Percentiles rank a stretch among this genome's conserved stretches.
Conservation (phyloP, 2,329 filamentous ascomycete species). For the Pseudogymnoascus sp. region DNA sequence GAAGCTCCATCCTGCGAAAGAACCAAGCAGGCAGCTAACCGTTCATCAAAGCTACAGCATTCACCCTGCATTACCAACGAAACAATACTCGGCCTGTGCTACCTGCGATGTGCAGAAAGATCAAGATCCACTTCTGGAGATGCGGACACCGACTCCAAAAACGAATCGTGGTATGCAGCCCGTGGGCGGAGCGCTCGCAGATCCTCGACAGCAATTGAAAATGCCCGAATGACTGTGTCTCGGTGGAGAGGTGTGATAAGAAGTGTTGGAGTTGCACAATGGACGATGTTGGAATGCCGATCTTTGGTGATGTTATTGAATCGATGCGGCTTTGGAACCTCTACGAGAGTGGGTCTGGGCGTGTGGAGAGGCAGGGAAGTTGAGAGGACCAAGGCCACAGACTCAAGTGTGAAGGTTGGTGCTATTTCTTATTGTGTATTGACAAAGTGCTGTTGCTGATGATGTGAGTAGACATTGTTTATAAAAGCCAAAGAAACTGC, state of each 20-base stretch:
- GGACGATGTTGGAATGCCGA: neutral
- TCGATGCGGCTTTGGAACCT: neutral
- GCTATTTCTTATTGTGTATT: neutral
- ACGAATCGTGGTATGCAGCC: neutral
- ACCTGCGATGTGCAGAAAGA: neutral
- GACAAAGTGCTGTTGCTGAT: neutral
- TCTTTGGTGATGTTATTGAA: neutral
- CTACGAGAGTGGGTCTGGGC: no score
- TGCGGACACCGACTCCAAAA: neutral
- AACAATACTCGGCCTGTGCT: neutral
- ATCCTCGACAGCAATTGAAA: constrained; percentile 1
- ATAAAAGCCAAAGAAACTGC: neutral
- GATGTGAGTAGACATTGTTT: neutral
- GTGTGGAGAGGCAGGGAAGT: neutral
- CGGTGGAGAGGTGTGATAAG: neutral
- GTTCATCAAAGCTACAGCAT: neutral
- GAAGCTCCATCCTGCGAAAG: neutral
- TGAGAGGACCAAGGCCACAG: neutral
- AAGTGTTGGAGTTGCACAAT: neutral
- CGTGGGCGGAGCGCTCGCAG: neutral
- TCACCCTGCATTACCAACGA: neutral
- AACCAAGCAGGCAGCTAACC: neutral
- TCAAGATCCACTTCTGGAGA: neutral
- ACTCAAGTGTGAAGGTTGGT: neutral
- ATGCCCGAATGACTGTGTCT: constrained; percentile 1